These are phyloP conservation scores for Teunomyces kruisii DNA, from an alignment of 805 yeast genomes.

Conservation along the genomic window DNA sequence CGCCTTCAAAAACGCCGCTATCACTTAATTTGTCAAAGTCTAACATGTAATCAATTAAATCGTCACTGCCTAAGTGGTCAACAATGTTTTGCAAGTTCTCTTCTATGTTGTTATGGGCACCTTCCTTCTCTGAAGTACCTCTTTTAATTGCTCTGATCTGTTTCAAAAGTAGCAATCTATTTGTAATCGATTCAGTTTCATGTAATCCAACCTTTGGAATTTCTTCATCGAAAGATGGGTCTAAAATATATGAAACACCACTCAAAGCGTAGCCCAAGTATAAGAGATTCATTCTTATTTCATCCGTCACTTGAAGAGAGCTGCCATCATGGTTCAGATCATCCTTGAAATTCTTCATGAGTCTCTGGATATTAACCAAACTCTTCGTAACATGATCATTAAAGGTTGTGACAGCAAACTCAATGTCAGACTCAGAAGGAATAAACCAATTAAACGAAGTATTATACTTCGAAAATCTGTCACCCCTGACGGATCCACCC, in stretches of 20 bases:
- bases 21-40: slow-evolving; percentile 7
- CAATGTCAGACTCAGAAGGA: slow-evolving; percentile 58
- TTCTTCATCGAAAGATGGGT: slow-evolving; percentile 61
- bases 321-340: slow-evolving; percentile 11
- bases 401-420: slow-evolving; percentile 61
- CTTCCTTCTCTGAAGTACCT: slow-evolving; percentile 20
- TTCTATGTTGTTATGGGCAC: slow-evolving; percentile 26
- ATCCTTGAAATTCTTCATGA: slow-evolving; percentile 25
- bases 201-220: slow-evolving; percentile 37
- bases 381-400: slow-evolving; percentile 46
- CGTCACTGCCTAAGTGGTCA: slow-evolving; percentile 11
- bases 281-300: slow-evolving; percentile 52
- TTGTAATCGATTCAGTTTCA: slow-evolving; percentile 31
- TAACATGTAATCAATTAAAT: slow-evolving; percentile 14
- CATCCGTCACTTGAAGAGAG: slow-evolving; percentile 46
- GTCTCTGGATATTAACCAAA: slow-evolving; percentile 40
- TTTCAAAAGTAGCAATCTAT: slow-evolving; percentile 32
- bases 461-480: slow-evolving; percentile 48
- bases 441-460: slow-evolving; percentile 71
- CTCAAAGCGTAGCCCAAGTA: slow-evolving; percentile 61
- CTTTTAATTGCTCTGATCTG: slow-evolving; percentile 29
- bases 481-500: slow-evolving; percentile 70
- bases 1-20: slow-evolving; percentile 15
- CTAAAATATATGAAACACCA: slow-evolving; percentile 72
- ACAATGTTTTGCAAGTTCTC: slow-evolving; percentile 36